Percentiles rank a stretch among this genome's conserved stretches.
phyloP scores from a whole-genome alignment of 768 basidiomycete genomes.

The Boletus rubescentipes region DNA sequence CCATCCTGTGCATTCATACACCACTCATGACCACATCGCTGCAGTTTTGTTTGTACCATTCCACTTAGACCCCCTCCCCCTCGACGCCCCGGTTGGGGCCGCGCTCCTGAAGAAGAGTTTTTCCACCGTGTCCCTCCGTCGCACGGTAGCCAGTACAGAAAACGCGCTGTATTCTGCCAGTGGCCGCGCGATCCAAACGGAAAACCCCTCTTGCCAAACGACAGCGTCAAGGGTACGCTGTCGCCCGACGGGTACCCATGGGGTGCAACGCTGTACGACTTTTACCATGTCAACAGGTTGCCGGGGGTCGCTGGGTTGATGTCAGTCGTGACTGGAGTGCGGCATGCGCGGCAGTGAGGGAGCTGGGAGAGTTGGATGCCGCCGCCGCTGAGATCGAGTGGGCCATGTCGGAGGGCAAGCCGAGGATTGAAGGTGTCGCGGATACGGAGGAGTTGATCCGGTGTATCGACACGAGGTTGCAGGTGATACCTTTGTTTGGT shows the following conservation, averaged over 20 bases:
- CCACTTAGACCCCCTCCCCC: neutral
- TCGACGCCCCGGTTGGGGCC: conserved; percentile 10
- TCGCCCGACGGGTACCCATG: conserved; percentile 24
- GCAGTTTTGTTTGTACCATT: too few relatives aligned
- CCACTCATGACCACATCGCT: too few relatives aligned
- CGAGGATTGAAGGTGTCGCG: conserved; percentile 16
- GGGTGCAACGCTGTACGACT: conserved; percentile 30
- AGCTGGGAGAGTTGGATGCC: conserved; percentile 14
- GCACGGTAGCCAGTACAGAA: neutral
- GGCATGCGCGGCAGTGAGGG: conserved; percentile 8
- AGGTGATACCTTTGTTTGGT: too few relatives aligned
- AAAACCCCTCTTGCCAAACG: neutral
- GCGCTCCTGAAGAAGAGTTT: neutral
- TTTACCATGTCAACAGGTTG: conserved; percentile 15
- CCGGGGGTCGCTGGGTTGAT: neutral
- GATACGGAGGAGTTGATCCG: conserved; percentile 18
- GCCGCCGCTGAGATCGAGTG: conserved; percentile 21
- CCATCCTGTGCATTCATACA: too few relatives aligned
- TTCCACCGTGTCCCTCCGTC: conserved; percentile 3
- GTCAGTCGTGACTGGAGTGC: conserved; percentile 21
- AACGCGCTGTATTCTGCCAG: conserved; percentile 19
- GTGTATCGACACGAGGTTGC: neutral
- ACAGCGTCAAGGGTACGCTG: conserved; percentile 10
- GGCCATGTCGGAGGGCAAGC: conserved; percentile 24
- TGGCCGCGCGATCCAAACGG: conserved; percentile 30